Percentiles rank a stretch among this genome's conserved stretches.
Conservation (phyloP, 2,329 filamentous ascomycete species). For the Ceratocystis albifundus region DNA sequence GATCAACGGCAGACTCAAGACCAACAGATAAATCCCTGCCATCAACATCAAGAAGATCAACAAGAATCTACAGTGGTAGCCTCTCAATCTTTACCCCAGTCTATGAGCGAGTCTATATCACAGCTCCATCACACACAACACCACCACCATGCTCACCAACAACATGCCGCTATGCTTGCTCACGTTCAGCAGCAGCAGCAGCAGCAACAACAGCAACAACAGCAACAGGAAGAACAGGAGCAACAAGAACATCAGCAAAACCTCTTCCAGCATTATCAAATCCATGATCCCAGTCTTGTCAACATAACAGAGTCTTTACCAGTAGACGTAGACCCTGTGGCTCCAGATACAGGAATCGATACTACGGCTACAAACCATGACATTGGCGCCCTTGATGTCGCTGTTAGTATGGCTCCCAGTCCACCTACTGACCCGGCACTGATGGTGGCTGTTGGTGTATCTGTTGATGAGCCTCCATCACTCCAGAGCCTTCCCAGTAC, state of each 20-base stretch:
- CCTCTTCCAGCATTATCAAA: constrained; percentile 4
- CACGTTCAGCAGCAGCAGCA: constrained; percentile 15
- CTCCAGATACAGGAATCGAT: background rate
- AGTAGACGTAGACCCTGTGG: background rate
- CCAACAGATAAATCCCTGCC: background rate
- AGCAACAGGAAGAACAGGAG: background rate
- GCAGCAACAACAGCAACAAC: constrained; percentile 9
- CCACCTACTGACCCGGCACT: constrained; percentile 14
- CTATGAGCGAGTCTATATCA: background rate
- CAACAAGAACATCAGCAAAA: background rate
- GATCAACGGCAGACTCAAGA: background rate
- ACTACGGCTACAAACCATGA: background rate
- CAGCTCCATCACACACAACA: constrained; percentile 16
- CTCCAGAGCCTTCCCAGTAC: background rate
- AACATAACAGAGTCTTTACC: background rate
- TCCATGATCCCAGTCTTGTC: constrained; percentile 8
- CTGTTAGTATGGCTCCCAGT: background rate
- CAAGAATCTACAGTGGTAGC: constrained; percentile 12
- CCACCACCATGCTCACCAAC: constrained; percentile 4
- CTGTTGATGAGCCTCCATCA: background rate
- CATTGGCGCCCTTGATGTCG: background rate
- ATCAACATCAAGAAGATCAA: constrained; percentile 14
- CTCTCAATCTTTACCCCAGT: background rate
- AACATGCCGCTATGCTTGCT: constrained; percentile 8
- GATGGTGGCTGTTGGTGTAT: background rate